Evolutionary conservation across 768 basidiomycete species (phyloP).

Genomic region (Agrocybe pediades): DNA sequence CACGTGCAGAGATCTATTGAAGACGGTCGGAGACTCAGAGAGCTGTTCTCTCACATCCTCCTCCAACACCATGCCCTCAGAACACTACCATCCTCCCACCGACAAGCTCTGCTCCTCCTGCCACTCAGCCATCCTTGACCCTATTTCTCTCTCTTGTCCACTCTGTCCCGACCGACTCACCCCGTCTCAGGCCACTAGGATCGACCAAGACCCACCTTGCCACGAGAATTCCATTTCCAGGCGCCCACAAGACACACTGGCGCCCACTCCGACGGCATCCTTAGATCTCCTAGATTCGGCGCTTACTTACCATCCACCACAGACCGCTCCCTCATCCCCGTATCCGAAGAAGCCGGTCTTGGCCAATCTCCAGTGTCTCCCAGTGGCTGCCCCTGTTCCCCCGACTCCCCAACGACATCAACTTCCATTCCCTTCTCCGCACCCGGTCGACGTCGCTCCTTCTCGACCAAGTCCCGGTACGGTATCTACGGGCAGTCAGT

Average conservation of each 20-base stretch:
- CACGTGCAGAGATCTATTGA: slow-evolving; percentile 15
- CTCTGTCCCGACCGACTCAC: slow-evolving; percentile 45
- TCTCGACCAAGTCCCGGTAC: slow-evolving; percentile 14
- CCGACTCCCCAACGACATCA: slow-evolving; percentile 12
- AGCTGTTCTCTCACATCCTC: slow-evolving; percentile 15
- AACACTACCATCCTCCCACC: slow-evolving; percentile 36
- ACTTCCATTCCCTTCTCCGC: slow-evolving; percentile 5
- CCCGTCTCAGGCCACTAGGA: slow-evolving; percentile 13
- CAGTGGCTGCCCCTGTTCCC: slow-evolving; percentile 16
- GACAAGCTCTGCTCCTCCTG: slow-evolving; percentile 47
- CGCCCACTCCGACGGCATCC: slow-evolving; percentile 9
- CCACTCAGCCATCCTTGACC: slow-evolving; percentile 41
- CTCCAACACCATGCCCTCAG: slow-evolving; percentile 49
- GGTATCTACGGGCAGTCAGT: slow-evolving; percentile 4
- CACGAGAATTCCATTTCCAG: slow-evolving; percentile 23
- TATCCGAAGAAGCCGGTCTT: slow-evolving; percentile 23
- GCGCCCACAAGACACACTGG: slow-evolving; percentile 18
- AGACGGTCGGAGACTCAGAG: background rate
- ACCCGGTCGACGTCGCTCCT: slow-evolving; percentile 6
- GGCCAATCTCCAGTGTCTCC: slow-evolving; percentile 24
- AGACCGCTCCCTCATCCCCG: background rate
- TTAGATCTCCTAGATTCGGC: slow-evolving; percentile 13
- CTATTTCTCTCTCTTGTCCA: slow-evolving; percentile 39
- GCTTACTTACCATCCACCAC: slow-evolving; percentile 5
- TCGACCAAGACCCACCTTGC: slow-evolving; percentile 19